Base-by-base conservation (phyloP, 768 basidiomycete genomes). In the Baorangia bicolor region DNA sequence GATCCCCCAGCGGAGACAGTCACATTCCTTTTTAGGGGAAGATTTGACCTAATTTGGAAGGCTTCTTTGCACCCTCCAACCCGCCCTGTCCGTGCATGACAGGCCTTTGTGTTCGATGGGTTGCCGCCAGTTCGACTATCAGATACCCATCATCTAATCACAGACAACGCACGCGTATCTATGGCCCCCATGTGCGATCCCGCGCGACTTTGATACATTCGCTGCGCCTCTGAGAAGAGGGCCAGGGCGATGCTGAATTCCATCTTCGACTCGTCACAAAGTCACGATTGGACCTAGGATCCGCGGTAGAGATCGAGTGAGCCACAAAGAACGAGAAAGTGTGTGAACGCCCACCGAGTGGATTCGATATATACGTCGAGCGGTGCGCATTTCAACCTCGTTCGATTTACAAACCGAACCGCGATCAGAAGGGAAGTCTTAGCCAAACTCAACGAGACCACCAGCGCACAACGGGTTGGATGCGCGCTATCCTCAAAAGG, bases 1-100 rank as follows among this genome's bases (percentile, higher is more conserved):
- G 72, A 72, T 67, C 67, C 44, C 61, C 58, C 58, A 55, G 57
- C 49, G 28, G 28, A 58, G 63, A 56, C 45, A 63, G 55, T 71
- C 62, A 65, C 67, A 67, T 73, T 64, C 70, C 70, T 58, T 68
- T 64, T 66, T 62, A 54, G 66, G 69, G 64, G 58, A 48, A 47
- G 67, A 72, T 68, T 63, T 64, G 64, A 60, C 69, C 59, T 50
- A 56, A 60, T 51, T 53, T 59, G 60, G 69, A 66, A 65, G 50
- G 28, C 65, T 69, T 73, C 70, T 67, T 58, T 71, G 67, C 51
- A 61, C 62, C 55, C 47, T 58, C 61, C 55, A 53, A 51, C 57
- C 49, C 63, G 58, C 64, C 56, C 49, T 60, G 59, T 51, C 58
- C 38, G 60, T 10, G 51, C 28, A 31, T 68, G 69, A 70, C 70